Evolutionary conservation across 495 filamentous ascomycete species (phyloP).

Genomic region (Alectoria sarmentosa): DNA sequence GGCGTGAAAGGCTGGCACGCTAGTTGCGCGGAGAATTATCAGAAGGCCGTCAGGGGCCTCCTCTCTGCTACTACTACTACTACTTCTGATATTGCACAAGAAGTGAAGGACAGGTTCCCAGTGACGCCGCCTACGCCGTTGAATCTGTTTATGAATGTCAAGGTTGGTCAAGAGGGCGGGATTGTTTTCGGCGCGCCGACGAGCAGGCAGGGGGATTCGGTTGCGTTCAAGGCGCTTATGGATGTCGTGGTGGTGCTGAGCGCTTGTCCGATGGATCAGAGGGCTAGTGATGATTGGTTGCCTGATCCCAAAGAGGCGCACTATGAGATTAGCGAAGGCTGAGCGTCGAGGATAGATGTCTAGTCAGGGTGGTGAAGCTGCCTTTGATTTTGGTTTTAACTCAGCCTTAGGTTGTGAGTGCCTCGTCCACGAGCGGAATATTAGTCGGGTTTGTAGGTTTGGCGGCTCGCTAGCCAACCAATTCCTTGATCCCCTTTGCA

Average conservation of each 20-base stretch:
- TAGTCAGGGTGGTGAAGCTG: not conserved
- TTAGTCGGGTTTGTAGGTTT: too few species aligned
- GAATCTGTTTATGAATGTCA: constrained; percentile 45
- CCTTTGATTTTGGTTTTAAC: not conserved
- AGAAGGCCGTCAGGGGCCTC: constrained; percentile 29
- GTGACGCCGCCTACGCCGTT: constrained; percentile 32
- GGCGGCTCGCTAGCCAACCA: too few species aligned
- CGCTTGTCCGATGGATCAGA: constrained; percentile 41
- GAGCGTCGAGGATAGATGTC: too few species aligned
- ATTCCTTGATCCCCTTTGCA: too few species aligned
- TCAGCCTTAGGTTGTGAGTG: not conserved
- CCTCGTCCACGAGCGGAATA: not conserved
- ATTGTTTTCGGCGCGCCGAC: constrained; percentile 32
- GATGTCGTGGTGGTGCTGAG: constrained; percentile 38
- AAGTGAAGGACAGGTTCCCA: not conserved
- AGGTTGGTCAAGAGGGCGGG: constrained; percentile 30
- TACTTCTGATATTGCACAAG: not conserved
- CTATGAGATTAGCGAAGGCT: constrained; percentile 1
- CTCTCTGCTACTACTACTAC: not conserved
- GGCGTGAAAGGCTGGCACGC: constrained; percentile 33
- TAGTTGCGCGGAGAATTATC: constrained; percentile 39
- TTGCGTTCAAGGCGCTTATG: constrained; percentile 33
- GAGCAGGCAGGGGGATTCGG: constrained; percentile 34
- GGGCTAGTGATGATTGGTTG: constrained; percentile 33
- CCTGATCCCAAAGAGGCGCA: constrained; percentile 30